Conservation (phyloP, 139 green algal genomes). For the Chlamydomonas sp. region DNA sequence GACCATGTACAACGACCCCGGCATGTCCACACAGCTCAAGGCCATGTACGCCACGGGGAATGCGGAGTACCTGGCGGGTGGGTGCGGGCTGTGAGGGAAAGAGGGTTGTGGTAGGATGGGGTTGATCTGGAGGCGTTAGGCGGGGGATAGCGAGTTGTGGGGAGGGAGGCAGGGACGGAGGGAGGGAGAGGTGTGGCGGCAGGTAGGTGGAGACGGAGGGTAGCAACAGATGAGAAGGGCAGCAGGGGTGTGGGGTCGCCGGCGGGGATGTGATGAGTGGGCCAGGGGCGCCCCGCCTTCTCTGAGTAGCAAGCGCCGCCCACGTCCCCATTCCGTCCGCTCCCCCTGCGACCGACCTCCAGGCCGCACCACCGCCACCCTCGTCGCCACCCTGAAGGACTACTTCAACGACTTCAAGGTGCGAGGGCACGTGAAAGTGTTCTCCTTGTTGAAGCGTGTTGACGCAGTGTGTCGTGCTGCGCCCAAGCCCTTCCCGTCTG, state of each 20-base stretch:
- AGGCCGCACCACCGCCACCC: conserved; percentile 60
- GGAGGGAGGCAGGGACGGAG: background rate
- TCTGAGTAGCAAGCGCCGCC: background rate
- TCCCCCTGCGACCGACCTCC: background rate
- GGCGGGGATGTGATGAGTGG: too few relatives aligned
- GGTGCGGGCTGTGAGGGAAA: too few relatives aligned
- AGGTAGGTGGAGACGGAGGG: too few relatives aligned
- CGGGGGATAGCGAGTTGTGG: too few relatives aligned
- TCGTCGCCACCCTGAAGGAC: conserved; percentile 84
- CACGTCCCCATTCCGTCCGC: background rate
- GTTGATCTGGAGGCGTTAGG: background rate
- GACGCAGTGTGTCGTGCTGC: background rate
- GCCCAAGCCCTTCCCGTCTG: too few relatives aligned
- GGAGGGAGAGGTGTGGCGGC: background rate
- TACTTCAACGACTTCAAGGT: conserved; percentile 36
- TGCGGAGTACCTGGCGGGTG: conserved; percentile 12
- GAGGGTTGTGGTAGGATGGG: background rate
- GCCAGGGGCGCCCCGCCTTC: too few relatives aligned
- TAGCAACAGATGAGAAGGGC: too few relatives aligned
- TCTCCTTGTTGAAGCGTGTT: background rate
- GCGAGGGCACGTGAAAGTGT: background rate
- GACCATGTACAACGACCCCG: conserved; percentile 57
- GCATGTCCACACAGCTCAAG: conserved; percentile 41
- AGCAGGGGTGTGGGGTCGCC: too few relatives aligned
- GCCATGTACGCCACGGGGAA: conserved; percentile 21